Percentiles rank a stretch among this genome's conserved stretches.
These are phyloP conservation scores for Leucosporidium scottii DNA, from an alignment of 768 basidiomycete species.

Conservation along the genomic window DNA sequence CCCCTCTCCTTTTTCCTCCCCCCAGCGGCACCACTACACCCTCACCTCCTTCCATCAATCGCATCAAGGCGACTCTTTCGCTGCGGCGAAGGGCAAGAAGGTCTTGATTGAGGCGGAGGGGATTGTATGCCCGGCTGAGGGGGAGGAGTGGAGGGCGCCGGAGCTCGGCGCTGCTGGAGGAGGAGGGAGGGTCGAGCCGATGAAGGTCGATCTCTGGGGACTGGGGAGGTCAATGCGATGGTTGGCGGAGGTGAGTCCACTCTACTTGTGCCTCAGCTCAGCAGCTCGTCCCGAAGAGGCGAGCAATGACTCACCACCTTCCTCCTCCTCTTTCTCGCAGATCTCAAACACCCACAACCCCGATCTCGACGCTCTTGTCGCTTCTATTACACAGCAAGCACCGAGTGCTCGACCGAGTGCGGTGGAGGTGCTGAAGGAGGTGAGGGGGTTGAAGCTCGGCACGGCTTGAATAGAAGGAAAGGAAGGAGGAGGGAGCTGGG, in stretches of 20 bases:
- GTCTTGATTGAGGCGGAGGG: no score
- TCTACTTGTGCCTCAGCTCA: no score
- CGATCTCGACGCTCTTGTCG: not conserved
- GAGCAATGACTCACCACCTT: no score
- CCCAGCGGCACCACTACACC: not conserved
- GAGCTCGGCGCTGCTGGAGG: not conserved
- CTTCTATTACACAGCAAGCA: not conserved
- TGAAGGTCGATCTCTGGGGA: not conserved
- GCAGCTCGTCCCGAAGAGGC: no score
- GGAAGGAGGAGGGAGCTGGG: no score
- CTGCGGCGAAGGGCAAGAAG: not conserved
- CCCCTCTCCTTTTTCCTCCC: not conserved
- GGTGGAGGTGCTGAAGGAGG: not conserved
- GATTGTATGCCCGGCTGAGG: not conserved
- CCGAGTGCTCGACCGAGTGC: not conserved
- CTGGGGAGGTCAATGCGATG: not conserved
- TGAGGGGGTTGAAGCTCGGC: no score
- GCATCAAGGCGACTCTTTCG: not conserved
- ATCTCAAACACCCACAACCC: not conserved
- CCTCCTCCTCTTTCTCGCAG: not conserved
- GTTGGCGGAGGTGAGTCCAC: not conserved
- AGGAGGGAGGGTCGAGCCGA: not conserved
- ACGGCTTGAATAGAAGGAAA: no score
- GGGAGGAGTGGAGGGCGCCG: not conserved
- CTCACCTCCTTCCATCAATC: not conserved